Conservation (phyloP, 331 rosid genomes). For the Quercus tomentella region DNA sequence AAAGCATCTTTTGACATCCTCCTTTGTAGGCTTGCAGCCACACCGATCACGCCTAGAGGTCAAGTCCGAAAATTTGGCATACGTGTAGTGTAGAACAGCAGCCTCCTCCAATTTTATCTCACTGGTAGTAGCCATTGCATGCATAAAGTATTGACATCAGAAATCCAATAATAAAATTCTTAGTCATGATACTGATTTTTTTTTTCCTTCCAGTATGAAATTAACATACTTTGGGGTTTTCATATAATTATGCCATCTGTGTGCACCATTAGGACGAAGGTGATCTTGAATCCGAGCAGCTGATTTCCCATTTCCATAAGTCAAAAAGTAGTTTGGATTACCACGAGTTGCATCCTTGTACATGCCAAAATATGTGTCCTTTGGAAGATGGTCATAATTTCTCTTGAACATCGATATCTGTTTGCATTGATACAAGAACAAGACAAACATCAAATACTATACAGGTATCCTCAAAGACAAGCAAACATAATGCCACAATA, state of each 20-base stretch:
- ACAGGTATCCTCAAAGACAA: neutral
- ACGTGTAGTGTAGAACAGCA: constrained; percentile 96
- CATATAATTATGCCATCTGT: constrained; percentile 99
- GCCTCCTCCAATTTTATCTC: constrained; percentile 98
- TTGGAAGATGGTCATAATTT: constrained; percentile 92
- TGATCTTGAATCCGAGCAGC: constrained; percentile 90
- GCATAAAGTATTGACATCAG: constrained; percentile 14
- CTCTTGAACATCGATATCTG: constrained; percentile 95
- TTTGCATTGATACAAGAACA: constrained; percentile 13
- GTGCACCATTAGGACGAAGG: constrained; percentile 99
- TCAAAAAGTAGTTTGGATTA: constrained; percentile 96
- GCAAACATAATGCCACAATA: neutral
- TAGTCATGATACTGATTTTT: neutral
- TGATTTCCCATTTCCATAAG: constrained; percentile 97
- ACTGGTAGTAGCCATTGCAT: constrained; percentile 39
- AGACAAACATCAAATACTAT: neutral
- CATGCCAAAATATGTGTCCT: constrained; percentile 91
- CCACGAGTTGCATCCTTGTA: constrained; percentile 93
- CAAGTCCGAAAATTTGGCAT: constrained; percentile 89
- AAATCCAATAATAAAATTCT: neutral
- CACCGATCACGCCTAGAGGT: constrained; percentile 98
- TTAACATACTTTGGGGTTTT: constrained; percentile 76
- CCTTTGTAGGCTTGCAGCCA: constrained; percentile 95
- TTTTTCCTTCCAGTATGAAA: neutral
- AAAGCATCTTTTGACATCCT: constrained; percentile 98